A percentile compares a stretch with the other conserved stretches of the same genome.
These are phyloP conservation scores for Aspergillus mulundensis DNA, from an alignment of 495 filamentous ascomycete genomes.

Conservation along the genomic window DNA sequence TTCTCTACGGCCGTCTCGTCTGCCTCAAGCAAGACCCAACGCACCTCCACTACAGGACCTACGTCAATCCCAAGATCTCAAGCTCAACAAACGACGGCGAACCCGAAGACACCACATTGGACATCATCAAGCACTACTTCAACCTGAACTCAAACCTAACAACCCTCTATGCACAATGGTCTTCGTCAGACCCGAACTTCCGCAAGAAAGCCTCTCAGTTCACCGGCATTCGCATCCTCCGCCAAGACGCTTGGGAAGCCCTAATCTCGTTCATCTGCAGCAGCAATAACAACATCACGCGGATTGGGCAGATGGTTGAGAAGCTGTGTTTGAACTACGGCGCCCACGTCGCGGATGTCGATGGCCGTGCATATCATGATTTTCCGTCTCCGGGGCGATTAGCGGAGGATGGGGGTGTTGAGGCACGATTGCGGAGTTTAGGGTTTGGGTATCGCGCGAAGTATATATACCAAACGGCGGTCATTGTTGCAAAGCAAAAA, in stretches of 20 bases:
- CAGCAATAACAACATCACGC: conserved; percentile 95
- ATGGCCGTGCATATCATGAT: conserved; percentile 72
- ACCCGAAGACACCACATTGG: conserved; percentile 37
- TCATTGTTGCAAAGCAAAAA: conserved; percentile 61
- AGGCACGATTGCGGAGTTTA: conserved; percentile 70
- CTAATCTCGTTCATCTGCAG: conserved; percentile 95
- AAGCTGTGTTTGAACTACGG: conserved; percentile 89
- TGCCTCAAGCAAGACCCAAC: conserved; percentile 77
- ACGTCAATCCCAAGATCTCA: conserved; percentile 39
- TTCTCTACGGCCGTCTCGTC: conserved; percentile 77
- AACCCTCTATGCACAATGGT: conserved; percentile 82
- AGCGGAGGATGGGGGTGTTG: conserved; percentile 57
- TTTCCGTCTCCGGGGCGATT: conserved; percentile 76
- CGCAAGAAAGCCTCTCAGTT: conserved; percentile 81
- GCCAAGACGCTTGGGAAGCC: conserved; percentile 95
- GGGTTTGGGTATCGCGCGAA: conserved; percentile 95
- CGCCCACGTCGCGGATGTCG: conserved; percentile 64
- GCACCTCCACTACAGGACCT: conserved; percentile 76
- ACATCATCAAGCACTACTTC: conserved; percentile 73
- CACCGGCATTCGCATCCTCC: conserved; percentile 87
- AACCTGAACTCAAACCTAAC: conserved; percentile 71
- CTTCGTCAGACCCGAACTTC: conserved; percentile 81
- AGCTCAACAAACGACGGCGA: conserved; percentile 31
- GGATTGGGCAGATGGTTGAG: conserved; percentile 94
- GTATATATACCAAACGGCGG: conserved; percentile 82